Evolutionary conservation across 2,329 filamentous ascomycete species (phyloP).

Genomic region (Alternaria angustiovoidea): DNA sequence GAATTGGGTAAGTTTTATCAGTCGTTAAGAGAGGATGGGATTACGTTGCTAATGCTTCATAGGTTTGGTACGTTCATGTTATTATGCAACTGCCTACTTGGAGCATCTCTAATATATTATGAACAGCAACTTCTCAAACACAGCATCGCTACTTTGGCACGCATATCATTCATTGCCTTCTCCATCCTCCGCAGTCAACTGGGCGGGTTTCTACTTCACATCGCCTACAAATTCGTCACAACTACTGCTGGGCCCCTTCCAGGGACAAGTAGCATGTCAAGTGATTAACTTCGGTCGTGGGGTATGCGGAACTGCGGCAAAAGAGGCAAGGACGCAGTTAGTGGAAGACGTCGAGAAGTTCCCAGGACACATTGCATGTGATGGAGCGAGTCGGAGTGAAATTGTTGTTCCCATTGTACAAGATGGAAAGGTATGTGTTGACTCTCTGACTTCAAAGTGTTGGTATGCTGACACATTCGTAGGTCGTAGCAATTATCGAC

Average conservation of each 20-base stretch:
- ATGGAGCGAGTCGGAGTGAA: slow-evolving; percentile 78
- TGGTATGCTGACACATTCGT: slow-evolving; percentile 21
- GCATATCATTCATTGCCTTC: slow-evolving; percentile 75
- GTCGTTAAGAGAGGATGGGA: not conserved
- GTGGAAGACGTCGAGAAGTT: slow-evolving; percentile 75
- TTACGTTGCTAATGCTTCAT: not conserved
- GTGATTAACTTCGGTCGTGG: slow-evolving; percentile 76
- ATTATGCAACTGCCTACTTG: not conserved
- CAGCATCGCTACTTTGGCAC: slow-evolving; percentile 80
- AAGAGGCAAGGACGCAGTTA: slow-evolving; percentile 68
- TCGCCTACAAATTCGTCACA: slow-evolving; percentile 54
- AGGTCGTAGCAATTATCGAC: slow-evolving; percentile 78
- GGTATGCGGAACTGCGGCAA: slow-evolving; percentile 77
- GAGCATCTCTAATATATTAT: not conserved
- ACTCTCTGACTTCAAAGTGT: not conserved
- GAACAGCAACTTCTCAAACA: slow-evolving; percentile 72
- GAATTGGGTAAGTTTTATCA: slow-evolving; percentile 71
- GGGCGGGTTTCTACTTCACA: slow-evolving; percentile 70
- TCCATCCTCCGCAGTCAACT: slow-evolving; percentile 75
- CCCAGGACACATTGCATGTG: slow-evolving; percentile 83
- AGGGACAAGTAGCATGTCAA: slow-evolving; percentile 79
- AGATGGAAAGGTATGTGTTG: slow-evolving; percentile 54
- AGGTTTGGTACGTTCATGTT: slow-evolving; percentile 12
- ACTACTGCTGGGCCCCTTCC: slow-evolving; percentile 80
- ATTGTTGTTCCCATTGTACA: slow-evolving; percentile 78